Conservation (phyloP, 495 filamentous ascomycete genomes). For the Aspergillus funiculosus region DNA sequence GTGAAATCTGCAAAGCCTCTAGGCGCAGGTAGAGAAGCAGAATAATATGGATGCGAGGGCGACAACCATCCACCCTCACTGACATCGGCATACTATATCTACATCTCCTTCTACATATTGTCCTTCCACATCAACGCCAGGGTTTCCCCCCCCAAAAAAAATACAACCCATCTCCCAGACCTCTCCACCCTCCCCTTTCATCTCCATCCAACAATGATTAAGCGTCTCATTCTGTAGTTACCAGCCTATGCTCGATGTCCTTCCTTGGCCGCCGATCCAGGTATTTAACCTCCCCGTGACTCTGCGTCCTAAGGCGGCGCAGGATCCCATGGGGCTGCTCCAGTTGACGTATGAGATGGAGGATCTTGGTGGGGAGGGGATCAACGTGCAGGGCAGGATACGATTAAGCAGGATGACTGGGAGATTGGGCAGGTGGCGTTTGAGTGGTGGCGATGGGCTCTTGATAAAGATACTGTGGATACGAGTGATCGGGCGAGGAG, state of each 20-base stretch:
- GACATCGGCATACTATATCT: too few species aligned
- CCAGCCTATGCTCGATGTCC: slow-evolving; percentile 45
- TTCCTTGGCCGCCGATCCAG: slow-evolving; percentile 47
- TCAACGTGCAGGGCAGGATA: slow-evolving; percentile 33
- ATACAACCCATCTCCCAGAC: slow-evolving; percentile 7
- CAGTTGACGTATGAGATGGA: slow-evolving; percentile 45
- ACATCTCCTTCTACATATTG: slow-evolving; percentile 3
- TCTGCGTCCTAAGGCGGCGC: slow-evolving; percentile 32
- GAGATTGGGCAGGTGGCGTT: slow-evolving; percentile 46
- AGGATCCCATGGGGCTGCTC: slow-evolving; percentile 32
- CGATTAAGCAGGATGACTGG: slow-evolving; percentile 35
- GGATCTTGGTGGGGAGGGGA: slow-evolving; percentile 37
- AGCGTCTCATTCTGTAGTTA: slow-evolving; percentile 36
- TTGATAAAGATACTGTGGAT: slow-evolving; percentile 39
- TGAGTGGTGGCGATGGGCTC: slow-evolving; percentile 48
- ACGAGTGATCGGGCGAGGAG: slow-evolving; percentile 37
- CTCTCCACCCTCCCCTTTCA: slow-evolving; percentile 20
- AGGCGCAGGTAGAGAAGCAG: too few species aligned
- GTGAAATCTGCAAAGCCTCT: too few species aligned
- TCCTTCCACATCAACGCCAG: slow-evolving; percentile 19
- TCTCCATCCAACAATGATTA: slow-evolving; percentile 24
- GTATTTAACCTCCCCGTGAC: slow-evolving; percentile 34
- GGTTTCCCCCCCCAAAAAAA: background rate
- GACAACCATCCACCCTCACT: too few species aligned
- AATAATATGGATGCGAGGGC: too few species aligned